phyloP scores from a whole-genome alignment of 176 grass and related monocot genomes.

The Ampelocalamus luodianensis region DNA sequence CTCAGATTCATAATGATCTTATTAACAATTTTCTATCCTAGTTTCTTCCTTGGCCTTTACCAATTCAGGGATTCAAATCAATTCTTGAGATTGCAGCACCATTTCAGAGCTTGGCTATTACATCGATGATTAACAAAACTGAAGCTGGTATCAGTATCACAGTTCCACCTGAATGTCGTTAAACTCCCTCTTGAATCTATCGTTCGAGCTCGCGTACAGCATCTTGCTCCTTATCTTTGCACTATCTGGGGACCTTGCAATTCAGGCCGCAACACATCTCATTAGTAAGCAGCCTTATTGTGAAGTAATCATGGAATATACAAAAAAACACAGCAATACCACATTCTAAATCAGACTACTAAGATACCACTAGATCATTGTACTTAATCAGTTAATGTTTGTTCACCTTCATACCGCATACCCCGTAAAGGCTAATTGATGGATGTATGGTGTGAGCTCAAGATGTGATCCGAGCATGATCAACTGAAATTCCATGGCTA shows the following conservation, averaged over 20 bases:
- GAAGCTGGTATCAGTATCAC: no score
- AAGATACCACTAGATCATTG: not conserved
- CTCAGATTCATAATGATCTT: no score
- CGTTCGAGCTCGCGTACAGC: conserved; percentile 77
- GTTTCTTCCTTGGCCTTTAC: no score
- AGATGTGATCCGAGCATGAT: not conserved
- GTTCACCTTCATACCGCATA: not conserved
- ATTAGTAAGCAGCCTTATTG: not conserved
- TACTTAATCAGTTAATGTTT: not conserved
- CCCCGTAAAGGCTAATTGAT: not conserved
- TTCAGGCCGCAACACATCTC: conserved; percentile 7
- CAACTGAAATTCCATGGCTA: conserved; percentile 16
- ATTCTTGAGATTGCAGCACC: no score
- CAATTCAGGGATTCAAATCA: no score
- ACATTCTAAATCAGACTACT: conserved; percentile 28
- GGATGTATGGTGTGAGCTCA: not conserved
- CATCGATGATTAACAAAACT: no score
- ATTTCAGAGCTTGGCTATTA: no score
- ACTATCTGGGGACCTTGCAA: conserved; percentile 63
- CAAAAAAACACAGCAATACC: conserved; percentile 44
- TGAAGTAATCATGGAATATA: not conserved
- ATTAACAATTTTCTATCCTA: no score
- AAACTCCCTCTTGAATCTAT: conserved; percentile 64
- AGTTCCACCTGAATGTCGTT: conserved; percentile 78
- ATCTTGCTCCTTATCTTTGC: conserved; percentile 90